Conservation (phyloP, 345 rosid genomes). For the Moricandia arvensis region DNA sequence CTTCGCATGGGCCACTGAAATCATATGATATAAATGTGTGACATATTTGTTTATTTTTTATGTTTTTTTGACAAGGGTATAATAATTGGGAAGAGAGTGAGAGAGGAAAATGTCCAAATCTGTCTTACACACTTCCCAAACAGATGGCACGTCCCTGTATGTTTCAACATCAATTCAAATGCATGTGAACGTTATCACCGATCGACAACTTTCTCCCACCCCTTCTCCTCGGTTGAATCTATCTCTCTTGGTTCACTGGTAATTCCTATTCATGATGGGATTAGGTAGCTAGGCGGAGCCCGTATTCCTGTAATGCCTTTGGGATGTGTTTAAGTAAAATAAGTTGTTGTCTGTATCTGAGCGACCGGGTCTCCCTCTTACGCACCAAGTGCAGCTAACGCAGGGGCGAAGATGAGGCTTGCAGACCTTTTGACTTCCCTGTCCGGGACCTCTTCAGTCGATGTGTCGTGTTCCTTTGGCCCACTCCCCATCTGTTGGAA, state of each 20-base stretch:
- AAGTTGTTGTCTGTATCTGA: too few relatives aligned
- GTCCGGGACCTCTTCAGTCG: neutral
- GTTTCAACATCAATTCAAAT: neutral
- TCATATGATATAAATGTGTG: neutral
- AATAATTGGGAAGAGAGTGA: conserved; percentile 2
- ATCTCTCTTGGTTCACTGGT: too few relatives aligned
- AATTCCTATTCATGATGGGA: too few relatives aligned
- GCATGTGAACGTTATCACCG: neutral
- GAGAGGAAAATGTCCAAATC: neutral
- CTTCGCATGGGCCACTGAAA: neutral
- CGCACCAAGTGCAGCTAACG: too few relatives aligned
- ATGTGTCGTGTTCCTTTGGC: neutral
- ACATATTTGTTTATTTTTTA: neutral
- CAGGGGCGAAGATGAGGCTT: too few relatives aligned
- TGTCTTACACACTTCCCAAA: conserved; percentile 21
- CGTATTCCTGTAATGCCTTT: too few relatives aligned
- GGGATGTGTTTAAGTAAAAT: too few relatives aligned
- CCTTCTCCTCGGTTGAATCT: too few relatives aligned
- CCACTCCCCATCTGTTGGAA: neutral
- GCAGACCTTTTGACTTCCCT: too few relatives aligned
- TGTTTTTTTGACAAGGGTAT: neutral
- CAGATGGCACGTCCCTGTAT: conserved; percentile 38
- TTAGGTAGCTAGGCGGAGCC: neutral
- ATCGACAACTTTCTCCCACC: too few relatives aligned
- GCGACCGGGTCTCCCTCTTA: too few relatives aligned